phyloP scores from a whole-genome alignment of 139 green algal species.

The Chlorella ohadii region DNA sequence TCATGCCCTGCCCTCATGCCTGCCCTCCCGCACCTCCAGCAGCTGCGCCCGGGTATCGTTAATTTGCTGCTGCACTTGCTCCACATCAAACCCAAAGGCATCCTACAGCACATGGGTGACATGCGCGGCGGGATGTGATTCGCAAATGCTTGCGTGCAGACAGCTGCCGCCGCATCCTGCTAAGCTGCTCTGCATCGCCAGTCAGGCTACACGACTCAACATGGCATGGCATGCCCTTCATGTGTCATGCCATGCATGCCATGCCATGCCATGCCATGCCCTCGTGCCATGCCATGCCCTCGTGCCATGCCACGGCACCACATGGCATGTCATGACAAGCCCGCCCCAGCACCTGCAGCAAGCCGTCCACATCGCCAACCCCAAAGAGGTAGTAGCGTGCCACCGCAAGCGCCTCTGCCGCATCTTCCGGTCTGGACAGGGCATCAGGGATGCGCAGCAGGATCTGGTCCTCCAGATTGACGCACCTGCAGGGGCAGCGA shows the following conservation, averaged over 20 bases:
- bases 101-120: neutral
- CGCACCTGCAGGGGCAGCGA: constrained; percentile 11
- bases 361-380: neutral
- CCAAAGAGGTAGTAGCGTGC: constrained; percentile 26
- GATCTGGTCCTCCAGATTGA: constrained; percentile 35
- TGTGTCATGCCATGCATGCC: too few species aligned
- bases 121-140: too few species aligned
- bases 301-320: too few species aligned
- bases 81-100: neutral
- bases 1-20: too few species aligned
- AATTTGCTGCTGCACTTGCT: neutral
- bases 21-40: constrained; percentile 16
- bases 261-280: too few species aligned
- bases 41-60: neutral
- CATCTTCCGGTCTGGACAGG: neutral
- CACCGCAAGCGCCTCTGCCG: neutral
- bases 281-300: too few species aligned
- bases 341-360: neutral
- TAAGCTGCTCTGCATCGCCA: too few species aligned
- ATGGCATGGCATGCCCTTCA: too few species aligned
- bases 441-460: neutral
- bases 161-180: too few species aligned
- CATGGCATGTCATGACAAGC: too few species aligned
- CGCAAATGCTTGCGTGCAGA: too few species aligned
- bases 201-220: too few species aligned